These are phyloP conservation scores for Nicotiana attenuata DNA, from an alignment of 257 asterid genomes.

Conservation along the genomic window DNA sequence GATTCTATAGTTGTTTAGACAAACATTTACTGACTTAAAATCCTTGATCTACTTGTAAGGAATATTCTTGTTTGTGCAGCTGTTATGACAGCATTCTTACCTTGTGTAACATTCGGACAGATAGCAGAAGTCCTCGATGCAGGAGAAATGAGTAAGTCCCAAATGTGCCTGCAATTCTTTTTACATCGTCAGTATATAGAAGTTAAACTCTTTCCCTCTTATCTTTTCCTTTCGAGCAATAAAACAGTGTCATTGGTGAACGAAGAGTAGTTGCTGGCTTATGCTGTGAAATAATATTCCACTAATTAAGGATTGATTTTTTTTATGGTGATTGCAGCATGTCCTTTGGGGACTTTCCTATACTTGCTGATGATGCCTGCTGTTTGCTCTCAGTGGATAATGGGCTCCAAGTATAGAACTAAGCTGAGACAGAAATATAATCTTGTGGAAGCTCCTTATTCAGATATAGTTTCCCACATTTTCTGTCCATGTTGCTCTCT, in stretches of 20 bases:
- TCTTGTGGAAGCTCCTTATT: conserved; percentile 50
- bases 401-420: conserved; percentile 42
- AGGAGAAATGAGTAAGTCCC: conserved; percentile 34
- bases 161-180: neutral
- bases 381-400: conserved; percentile 33
- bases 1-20: neutral
- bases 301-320: neutral
- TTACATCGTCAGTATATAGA: neutral
- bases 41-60: neutral
- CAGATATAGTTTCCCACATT: conserved; percentile 34
- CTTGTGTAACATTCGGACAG: conserved; percentile 58
- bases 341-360: conserved; percentile 30
- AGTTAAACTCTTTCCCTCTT: neutral
- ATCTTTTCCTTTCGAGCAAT: neutral
- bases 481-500: conserved; percentile 45
- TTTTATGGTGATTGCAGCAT: conserved; percentile 24
- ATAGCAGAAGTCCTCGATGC: conserved; percentile 43
- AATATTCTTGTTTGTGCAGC: conserved; percentile 28
- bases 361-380: conserved; percentile 43
- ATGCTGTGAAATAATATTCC: neutral
- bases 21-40: neutral
- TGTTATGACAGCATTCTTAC: conserved; percentile 35
- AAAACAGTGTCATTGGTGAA: neutral
- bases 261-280: neutral
- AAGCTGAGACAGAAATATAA: conserved; percentile 33